phyloP scores from a whole-genome alignment of 2,329 filamentous ascomycete genomes.

The Paracorniculantispora psalliotae region DNA sequence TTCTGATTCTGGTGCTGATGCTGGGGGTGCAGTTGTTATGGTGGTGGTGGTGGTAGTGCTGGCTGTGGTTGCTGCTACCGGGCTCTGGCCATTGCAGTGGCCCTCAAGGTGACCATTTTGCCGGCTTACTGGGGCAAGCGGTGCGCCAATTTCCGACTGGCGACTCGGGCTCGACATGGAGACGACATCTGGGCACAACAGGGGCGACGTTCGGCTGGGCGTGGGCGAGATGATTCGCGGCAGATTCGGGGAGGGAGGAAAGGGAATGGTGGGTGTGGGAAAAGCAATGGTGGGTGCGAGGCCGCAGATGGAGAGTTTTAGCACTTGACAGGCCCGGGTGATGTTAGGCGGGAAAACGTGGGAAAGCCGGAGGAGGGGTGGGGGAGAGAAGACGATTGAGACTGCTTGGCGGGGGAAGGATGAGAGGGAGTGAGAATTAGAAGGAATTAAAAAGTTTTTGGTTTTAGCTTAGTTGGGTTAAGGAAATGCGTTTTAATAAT shows the following conservation, averaged over 20 bases:
- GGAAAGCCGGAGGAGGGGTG: slow-evolving; percentile 7
- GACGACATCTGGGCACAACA: slow-evolving; percentile 45
- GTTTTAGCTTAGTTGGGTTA: not conserved
- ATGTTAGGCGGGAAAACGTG: slow-evolving; percentile 9
- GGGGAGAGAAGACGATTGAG: slow-evolving; percentile 1
- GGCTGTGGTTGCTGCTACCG: slow-evolving; percentile 10
- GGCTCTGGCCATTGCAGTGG: slow-evolving; percentile 4
- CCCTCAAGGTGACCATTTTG: slow-evolving; percentile 16
- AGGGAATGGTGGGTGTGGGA: not conserved
- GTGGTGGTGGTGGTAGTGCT: not conserved
- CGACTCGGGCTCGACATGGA: slow-evolving; percentile 52
- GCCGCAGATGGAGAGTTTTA: not conserved
- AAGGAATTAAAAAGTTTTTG: too few relatives aligned
- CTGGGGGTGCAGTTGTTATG: not conserved
- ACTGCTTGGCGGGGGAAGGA: not conserved
- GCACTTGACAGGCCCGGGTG: not conserved
- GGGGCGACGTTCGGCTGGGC: slow-evolving; percentile 18
- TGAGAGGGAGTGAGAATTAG: not conserved
- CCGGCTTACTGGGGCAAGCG: slow-evolving; percentile 39
- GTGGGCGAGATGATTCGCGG: slow-evolving; percentile 23
- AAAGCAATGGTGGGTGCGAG: not conserved
- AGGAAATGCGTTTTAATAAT: too few relatives aligned
- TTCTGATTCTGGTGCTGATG: not conserved
- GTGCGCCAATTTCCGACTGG: slow-evolving; percentile 52
- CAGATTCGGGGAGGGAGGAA: not conserved